Evolutionary conservation across 768 basidiomycete genomes (phyloP).

Genomic region (Auricularia sp.): DNA sequence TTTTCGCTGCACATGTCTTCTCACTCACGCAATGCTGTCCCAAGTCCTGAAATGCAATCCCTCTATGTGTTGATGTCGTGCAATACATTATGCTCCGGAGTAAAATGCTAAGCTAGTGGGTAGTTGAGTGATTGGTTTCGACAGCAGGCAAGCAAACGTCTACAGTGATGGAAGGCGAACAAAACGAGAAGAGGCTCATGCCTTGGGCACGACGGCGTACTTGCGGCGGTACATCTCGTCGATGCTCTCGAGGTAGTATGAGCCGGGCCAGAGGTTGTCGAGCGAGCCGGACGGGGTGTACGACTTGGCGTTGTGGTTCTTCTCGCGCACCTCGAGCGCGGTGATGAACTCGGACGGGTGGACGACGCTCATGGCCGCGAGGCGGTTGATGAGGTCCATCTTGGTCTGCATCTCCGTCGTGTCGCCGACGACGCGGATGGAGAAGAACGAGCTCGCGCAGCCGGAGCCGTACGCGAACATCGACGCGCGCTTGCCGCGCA

Average conservation of each 20-base stretch:
- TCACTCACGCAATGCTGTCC: not conserved
- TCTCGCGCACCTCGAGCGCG: slow-evolving; percentile 79
- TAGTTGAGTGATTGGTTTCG: no score
- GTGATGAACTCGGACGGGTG: slow-evolving; percentile 88
- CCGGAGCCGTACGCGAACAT: slow-evolving; percentile 97
- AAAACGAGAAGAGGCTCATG: not conserved
- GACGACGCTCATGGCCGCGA: slow-evolving; percentile 82
- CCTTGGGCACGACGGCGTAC: slow-evolving; percentile 45
- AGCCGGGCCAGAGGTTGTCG: slow-evolving; percentile 89
- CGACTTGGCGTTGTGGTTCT: slow-evolving; percentile 84
- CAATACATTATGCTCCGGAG: not conserved
- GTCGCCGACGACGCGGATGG: slow-evolving; percentile 77
- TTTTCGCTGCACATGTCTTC: not conserved
- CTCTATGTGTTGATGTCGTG: not conserved
- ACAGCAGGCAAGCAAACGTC: no score
- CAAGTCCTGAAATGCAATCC: not conserved
- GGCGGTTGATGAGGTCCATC: slow-evolving; percentile 68
- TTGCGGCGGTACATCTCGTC: slow-evolving; percentile 89
- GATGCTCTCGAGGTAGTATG: slow-evolving; percentile 85
- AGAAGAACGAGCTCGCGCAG: slow-evolving; percentile 91
- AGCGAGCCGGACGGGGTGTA: slow-evolving; percentile 80
- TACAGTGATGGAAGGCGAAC: no score
- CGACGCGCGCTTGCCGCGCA: slow-evolving; percentile 76
- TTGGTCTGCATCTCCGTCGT: slow-evolving; percentile 71
- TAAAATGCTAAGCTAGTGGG: not conserved